These are phyloP conservation scores for Fusarium paranaense DNA, from an alignment of 2,329 filamentous ascomycete species.

Conservation along the genomic window DNA sequence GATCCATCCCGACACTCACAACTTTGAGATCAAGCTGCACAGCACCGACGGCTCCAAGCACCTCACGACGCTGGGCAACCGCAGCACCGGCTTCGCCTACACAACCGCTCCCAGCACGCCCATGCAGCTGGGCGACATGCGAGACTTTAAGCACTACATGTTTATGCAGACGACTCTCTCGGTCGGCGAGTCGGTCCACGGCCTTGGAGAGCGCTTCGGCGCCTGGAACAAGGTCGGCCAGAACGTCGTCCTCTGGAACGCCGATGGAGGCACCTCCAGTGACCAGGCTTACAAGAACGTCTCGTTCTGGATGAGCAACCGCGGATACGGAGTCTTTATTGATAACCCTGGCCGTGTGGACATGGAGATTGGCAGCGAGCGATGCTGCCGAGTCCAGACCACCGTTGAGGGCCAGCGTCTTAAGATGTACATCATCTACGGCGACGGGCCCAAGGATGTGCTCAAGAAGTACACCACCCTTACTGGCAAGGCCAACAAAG, in stretches of 20 bases:
- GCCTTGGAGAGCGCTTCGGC: conserved; percentile 81
- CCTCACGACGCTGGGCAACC: conserved; percentile 53
- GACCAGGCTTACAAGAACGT: conserved; percentile 81
- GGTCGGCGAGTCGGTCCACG: conserved; percentile 76
- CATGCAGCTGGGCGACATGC: conserved; percentile 50
- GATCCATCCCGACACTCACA: conserved; percentile 50
- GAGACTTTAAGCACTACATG: conserved; percentile 65
- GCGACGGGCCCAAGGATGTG: conserved; percentile 77
- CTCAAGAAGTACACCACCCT: conserved; percentile 74
- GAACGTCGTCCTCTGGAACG: conserved; percentile 72
- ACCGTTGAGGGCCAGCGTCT: conserved; percentile 76
- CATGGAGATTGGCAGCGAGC: conserved; percentile 79
- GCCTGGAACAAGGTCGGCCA: conserved; percentile 83
- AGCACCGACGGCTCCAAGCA: conserved; percentile 50
- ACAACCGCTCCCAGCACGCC: conserved; percentile 49
- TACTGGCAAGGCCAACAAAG: conserved; percentile 72
- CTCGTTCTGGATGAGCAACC: conserved; percentile 75
- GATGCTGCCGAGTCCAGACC: conserved; percentile 77
- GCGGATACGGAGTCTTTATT: conserved; percentile 83
- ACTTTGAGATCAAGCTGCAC: conserved; percentile 54
- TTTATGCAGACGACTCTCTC: conserved; percentile 67
- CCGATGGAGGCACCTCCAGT: conserved; percentile 73
- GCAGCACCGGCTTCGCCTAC: conserved; percentile 55
- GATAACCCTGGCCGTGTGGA: conserved; percentile 77
- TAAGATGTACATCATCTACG: conserved; percentile 81